Evolutionary conservation across 768 basidiomycete species (phyloP).

Genomic region (Naganishia onofrii): DNA sequence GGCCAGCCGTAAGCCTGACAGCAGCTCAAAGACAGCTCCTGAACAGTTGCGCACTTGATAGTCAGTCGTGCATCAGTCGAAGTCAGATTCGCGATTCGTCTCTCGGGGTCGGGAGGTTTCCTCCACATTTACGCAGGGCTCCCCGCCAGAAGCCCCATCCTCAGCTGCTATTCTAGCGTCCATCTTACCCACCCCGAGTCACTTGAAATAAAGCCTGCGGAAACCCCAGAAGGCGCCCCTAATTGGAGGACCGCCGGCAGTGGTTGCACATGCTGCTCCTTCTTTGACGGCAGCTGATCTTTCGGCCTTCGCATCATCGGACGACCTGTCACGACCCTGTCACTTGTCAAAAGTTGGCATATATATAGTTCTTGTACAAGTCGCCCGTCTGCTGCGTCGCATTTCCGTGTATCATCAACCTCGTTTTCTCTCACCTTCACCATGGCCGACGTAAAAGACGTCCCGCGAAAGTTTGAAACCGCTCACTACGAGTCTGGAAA

Average conservation of each 20-base stretch:
- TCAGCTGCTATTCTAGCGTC: background rate
- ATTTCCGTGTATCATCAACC: background rate
- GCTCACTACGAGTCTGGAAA: slow-evolving; percentile 5
- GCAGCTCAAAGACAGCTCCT: no score
- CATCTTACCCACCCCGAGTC: background rate
- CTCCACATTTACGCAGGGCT: background rate
- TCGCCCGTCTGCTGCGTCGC: background rate
- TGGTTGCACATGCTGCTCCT: slow-evolving; percentile 5
- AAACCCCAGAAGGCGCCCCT: background rate
- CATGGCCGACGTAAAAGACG: slow-evolving; percentile 3
- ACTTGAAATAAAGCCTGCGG: background rate
- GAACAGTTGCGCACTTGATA: no score
- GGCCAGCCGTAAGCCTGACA: no score
- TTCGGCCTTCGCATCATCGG: background rate
- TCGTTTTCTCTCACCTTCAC: background rate
- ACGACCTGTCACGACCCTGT: background rate
- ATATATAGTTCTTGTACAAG: background rate
- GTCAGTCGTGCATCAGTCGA: no score
- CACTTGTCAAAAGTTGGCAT: no score
- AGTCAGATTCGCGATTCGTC: no score
- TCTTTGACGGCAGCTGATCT: background rate
- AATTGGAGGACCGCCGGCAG: background rate
- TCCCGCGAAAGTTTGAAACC: background rate
- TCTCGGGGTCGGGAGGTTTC: no score
- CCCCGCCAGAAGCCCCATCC: background rate